Conservation (phyloP, 2,329 filamentous ascomycete genomes). For the Kalaharituber pfeilii region DNA sequence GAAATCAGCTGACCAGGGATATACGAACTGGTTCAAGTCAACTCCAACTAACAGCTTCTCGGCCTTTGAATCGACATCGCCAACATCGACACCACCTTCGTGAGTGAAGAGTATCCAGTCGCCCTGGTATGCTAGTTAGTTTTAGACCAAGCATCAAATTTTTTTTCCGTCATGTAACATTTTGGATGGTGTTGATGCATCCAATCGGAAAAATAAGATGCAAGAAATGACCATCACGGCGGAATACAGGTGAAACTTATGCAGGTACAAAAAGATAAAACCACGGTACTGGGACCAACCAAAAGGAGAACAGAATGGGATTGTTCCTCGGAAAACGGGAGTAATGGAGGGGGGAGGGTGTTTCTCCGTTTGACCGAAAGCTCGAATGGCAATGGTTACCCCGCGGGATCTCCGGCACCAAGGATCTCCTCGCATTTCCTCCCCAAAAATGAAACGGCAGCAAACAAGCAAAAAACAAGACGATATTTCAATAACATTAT, state of each 20-base stretch:
- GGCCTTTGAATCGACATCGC: slow-evolving; percentile 96
- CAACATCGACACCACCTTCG: slow-evolving; percentile 98
- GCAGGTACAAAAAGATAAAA: neutral
- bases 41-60: slow-evolving; percentile 97
- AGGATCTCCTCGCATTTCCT: neutral
- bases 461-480: neutral
- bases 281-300: neutral
- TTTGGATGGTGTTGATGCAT: no score
- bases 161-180: no score
- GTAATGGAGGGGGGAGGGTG: neutral
- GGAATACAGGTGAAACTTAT: neutral
- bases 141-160: no score
- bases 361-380: neutral
- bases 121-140: slow-evolving; percentile 42
- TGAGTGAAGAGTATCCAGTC: slow-evolving; percentile 99
- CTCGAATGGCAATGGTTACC: neutral
- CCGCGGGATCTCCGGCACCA: neutral
- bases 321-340: neutral
- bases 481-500: slow-evolving; percentile 15
- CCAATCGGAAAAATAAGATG: neutral
- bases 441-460: neutral
- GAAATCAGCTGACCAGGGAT: neutral
- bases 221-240: neutral
- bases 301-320: neutral
- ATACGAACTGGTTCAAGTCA: slow-evolving; percentile 54